Conservation (phyloP, 129 eudicot species). For the Chrysanthemum lavandulifolium region DNA sequence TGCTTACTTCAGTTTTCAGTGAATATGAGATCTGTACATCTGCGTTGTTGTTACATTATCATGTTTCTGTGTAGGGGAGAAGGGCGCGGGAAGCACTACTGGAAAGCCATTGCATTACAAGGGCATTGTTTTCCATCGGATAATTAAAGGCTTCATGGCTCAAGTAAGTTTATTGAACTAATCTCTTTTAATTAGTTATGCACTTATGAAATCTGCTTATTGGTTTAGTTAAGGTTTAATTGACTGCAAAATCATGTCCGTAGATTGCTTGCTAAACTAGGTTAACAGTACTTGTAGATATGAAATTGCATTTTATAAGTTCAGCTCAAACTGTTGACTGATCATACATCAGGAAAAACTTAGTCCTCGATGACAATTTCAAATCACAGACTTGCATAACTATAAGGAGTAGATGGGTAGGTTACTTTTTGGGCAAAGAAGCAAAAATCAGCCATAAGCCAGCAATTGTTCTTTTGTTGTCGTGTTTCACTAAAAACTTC, state of each 20-base stretch:
- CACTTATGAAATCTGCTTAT: not conserved
- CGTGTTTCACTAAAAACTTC: not conserved
- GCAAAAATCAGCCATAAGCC: not conserved
- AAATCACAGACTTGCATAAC: not conserved
- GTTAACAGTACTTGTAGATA: not conserved
- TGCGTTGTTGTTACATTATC: constrained; percentile 12
- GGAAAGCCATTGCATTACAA: constrained; percentile 88
- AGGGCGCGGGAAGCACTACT: constrained; percentile 69
- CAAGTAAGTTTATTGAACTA: not conserved
- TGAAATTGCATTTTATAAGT: not conserved
- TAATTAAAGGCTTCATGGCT: constrained; percentile 89
- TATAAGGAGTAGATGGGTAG: not conserved
- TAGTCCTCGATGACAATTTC: not conserved
- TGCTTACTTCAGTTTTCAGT: constrained; percentile 4
- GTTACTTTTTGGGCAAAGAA: constrained; percentile 4
- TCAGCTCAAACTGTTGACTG: not conserved
- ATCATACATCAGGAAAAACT: not conserved
- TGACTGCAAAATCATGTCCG: not conserved
- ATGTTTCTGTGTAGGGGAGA: constrained; percentile 63
- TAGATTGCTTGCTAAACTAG: not conserved
- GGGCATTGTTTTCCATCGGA: constrained; percentile 73
- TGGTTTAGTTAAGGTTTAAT: not conserved
- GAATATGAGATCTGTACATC: not conserved
- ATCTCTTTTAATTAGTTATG: constrained; percentile 9
- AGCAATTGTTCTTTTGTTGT: not conserved